These are phyloP conservation scores for Bruguiera hainesii DNA, from an alignment of 441 rosid genomes.

Conservation along the genomic window DNA sequence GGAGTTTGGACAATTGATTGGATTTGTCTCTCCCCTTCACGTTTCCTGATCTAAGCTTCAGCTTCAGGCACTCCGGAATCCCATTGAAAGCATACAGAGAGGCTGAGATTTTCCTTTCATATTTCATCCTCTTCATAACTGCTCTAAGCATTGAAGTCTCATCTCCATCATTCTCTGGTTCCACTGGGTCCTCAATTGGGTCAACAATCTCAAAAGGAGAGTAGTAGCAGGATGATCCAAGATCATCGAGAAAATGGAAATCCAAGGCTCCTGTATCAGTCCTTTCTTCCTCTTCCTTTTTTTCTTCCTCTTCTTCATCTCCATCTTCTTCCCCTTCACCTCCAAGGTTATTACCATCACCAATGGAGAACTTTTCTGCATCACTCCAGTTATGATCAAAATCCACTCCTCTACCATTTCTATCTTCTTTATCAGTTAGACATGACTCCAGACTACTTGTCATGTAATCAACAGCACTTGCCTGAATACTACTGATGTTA, in stretches of 20 bases:
- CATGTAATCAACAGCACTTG: conserved; percentile 22
- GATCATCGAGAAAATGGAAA: conserved; percentile 47
- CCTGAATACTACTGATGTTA: not conserved
- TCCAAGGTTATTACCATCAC: conserved; percentile 6
- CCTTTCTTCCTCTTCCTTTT: conserved; percentile 22
- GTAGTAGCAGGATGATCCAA: conserved; percentile 31
- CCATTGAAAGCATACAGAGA: conserved; percentile 67
- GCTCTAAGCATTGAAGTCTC: conserved; percentile 44
- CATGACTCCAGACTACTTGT: conserved; percentile 33
- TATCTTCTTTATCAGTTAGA: conserved; percentile 35
- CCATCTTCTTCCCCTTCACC: conserved; percentile 20
- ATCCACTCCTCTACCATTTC: conserved; percentile 19
- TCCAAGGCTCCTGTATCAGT: conserved; percentile 27
- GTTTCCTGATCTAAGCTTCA: conserved; percentile 35
- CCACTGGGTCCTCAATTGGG: conserved; percentile 44
- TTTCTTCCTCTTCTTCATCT: conserved; percentile 2
- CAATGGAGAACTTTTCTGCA: conserved; percentile 27
- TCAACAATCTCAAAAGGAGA: conserved; percentile 61
- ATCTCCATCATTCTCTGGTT: conserved; percentile 30
- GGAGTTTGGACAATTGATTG: conserved; percentile 30
- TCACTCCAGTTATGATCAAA: conserved; percentile 24
- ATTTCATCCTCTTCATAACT: conserved; percentile 55
- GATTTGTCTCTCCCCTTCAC: conserved; percentile 25
- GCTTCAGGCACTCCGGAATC: conserved; percentile 49
- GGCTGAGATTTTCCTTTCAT: conserved; percentile 62